Base-by-base conservation (phyloP, 805 yeast species). In the Pichia kluyveri region DNA sequence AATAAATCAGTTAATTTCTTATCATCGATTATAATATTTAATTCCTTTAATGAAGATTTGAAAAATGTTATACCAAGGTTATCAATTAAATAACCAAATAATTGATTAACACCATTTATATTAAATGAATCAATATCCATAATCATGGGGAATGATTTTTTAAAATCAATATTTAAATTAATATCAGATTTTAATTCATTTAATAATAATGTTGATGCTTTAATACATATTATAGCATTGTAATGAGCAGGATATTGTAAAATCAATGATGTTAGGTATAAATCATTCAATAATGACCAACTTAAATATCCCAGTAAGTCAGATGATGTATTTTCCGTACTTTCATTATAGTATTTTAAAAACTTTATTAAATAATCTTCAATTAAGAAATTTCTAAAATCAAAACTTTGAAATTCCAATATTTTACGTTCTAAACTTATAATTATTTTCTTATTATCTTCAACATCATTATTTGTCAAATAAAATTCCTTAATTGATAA, bases 251-350 rank as follows among this genome's bases (percentile, higher is more conserved):
- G 93, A 9, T 79, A 73, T 56, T 78, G 81, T 36, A 89, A 64
- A 10, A 80, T 72, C 17, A 83, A 70, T 37, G 85, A 86, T 2
- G 95, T 79, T 47, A 80, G 75, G 59, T 82, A 78, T 11, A 80
- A 69, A 61, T 89, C 97, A 55, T 79, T 79, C n/a, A 81, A 70
- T 2, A 88, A 71, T n/a, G 78, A 63, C 96, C 96, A 89, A 2
- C 85, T 79, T 38, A 78, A 61, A 54, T 73, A 68, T 5, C 82
- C 73, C 11, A 73, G 60, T 15, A 75, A 71, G 54, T n/a, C n/a
- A n/a, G n/a, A n/a, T n/a, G n/a, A n/a, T n/a, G n/a, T n/a, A n/a
- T 23, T 23, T 23, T 23, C 7, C 7, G 4, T 23, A 23, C 26
- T 23, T 23, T 23, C 26, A 23, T 23, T 23, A 23, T 23, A 23